These are phyloP conservation scores for Talaromyces albobiverticillius DNA, from an alignment of 2,329 filamentous ascomycete species.

Conservation along the genomic window DNA sequence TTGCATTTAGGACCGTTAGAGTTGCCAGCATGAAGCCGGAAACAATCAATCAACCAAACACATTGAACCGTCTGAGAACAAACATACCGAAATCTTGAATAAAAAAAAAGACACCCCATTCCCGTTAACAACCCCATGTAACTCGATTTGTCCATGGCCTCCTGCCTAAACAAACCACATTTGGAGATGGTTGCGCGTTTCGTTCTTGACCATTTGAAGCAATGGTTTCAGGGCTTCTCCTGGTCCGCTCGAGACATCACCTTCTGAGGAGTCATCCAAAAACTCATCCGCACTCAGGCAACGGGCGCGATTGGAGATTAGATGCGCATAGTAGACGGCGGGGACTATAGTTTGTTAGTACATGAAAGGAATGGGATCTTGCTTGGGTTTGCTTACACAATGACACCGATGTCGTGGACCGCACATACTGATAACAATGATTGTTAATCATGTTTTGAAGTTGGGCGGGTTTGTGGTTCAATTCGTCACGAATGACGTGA, in stretches of 20 bases:
- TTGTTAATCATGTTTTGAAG: conserved; percentile 90
- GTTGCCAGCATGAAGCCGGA: conserved; percentile 4
- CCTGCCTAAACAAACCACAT: conserved; percentile 16
- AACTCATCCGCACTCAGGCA: conserved; percentile 20
- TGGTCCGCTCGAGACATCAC: neutral
- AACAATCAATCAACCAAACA: conserved; percentile 4
- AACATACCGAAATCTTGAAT: neutral
- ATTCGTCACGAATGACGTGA: conserved; percentile 82
- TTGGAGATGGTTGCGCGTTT: conserved; percentile 12
- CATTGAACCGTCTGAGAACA: neutral
- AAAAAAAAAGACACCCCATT: neutral
- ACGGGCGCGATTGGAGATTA: conserved; percentile 77
- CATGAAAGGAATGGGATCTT: neutral
- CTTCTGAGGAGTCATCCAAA: conserved; percentile 19
- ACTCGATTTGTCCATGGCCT: neutral
- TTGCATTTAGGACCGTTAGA: conserved; percentile 6
- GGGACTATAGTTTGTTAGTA: conserved; percentile 49
- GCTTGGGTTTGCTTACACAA: conserved; percentile 47
- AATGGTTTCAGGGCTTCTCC: neutral
- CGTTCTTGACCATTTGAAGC: conserved; percentile 8
- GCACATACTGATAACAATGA: conserved; percentile 88
- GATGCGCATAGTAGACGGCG: conserved; percentile 92
- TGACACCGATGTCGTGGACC: conserved; percentile 90
- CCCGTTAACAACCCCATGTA: neutral
- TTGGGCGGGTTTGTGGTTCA: conserved; percentile 61